Evolutionary conservation across 192 early-diverging fungal genomes (phyloP).

Genomic region (Entomortierella parvispora): DNA sequence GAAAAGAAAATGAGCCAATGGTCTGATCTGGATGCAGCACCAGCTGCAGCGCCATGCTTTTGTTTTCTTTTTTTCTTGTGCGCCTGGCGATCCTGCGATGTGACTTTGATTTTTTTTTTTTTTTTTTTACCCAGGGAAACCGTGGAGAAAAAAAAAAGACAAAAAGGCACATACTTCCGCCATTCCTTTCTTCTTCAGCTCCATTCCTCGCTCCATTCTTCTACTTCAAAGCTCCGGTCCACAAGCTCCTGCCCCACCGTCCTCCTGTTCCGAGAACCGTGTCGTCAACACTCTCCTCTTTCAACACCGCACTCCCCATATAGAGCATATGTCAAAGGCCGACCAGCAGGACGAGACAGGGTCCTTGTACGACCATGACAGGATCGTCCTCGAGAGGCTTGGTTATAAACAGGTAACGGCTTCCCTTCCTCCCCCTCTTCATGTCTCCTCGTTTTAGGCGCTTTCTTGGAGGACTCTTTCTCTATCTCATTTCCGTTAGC

Average conservation of each 20-base stretch:
- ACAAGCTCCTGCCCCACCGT: not conserved
- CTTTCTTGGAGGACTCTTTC: not conserved
- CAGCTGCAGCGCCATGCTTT: too few relatives aligned
- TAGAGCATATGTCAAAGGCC: slow-evolving; percentile 9
- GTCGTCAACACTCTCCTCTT: not conserved
- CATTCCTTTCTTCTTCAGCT: not conserved
- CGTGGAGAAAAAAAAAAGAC: too few relatives aligned
- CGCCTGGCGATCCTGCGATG: too few relatives aligned
- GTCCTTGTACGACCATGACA: slow-evolving; percentile 25
- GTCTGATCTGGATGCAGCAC: too few relatives aligned
- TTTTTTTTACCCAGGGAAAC: too few relatives aligned
- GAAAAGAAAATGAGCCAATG: too few relatives aligned
- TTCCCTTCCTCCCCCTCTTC: too few relatives aligned
- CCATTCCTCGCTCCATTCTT: not conserved
- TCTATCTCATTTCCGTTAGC: not conserved
- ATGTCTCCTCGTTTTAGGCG: not conserved
- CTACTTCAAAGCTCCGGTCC: not conserved
- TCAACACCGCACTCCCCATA: not conserved
- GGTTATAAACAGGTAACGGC: slow-evolving; percentile 46
- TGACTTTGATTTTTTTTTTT: too few relatives aligned
- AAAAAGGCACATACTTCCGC: not conserved
- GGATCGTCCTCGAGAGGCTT: slow-evolving; percentile 26
- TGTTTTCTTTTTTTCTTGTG: too few relatives aligned
- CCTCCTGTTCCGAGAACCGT: not conserved
- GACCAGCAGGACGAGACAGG: not conserved